Evolutionary conservation across 2,329 filamentous ascomycete species (phyloP).

Genomic region (Xylariaceae sp.): DNA sequence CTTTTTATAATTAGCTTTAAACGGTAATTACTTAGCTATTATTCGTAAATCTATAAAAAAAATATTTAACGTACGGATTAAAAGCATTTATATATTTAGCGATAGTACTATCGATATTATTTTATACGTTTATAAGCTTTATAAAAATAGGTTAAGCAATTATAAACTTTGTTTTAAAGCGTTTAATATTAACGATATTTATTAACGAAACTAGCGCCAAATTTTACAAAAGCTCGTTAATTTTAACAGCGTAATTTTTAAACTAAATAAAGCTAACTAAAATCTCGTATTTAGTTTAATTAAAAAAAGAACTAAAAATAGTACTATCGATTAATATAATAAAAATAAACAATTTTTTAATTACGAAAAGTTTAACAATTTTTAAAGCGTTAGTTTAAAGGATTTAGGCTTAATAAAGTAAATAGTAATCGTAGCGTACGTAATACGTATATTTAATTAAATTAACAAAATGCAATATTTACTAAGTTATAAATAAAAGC

Average conservation of each 20-base stretch:
- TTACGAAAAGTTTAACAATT: not conserved
- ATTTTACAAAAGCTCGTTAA: not conserved
- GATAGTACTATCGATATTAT: not conserved
- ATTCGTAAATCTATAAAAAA: not conserved
- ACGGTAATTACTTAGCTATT: not conserved
- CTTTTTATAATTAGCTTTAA: not conserved
- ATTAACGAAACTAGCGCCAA: not conserved
- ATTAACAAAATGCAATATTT: not conserved
- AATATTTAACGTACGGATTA: slow-evolving; percentile 1
- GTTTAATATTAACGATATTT: too few species aligned
- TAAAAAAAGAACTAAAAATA: not conserved
- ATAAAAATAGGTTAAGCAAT: not conserved
- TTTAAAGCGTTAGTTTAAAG: not conserved
- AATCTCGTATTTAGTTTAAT: too few species aligned
- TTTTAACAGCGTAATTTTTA: not conserved
- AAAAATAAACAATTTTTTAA: not conserved
- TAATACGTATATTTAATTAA: too few species aligned
- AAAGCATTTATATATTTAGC: not conserved
- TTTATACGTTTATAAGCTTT: not conserved
- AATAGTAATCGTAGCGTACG: too few species aligned
- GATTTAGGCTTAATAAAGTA: not conserved
- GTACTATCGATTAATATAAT: not conserved
- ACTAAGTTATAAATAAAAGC: not conserved
- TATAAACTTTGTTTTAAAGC: slow-evolving; percentile 1
- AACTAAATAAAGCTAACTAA: not conserved